Conservation (phyloP, 1,284 basidiomycete genomes). For the Puccinia horiana region DNA sequence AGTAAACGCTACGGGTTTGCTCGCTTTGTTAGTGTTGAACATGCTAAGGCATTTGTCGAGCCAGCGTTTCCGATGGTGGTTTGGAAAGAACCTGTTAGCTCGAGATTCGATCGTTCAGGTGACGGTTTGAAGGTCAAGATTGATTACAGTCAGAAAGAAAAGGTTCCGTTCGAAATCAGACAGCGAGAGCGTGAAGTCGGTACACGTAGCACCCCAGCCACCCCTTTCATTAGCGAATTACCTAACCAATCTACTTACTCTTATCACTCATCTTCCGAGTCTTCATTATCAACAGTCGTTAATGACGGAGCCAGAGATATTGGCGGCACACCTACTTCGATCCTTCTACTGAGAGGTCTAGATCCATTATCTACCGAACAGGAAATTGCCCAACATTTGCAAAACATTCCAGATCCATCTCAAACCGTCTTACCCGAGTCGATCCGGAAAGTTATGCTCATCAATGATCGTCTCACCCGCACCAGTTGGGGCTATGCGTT, state of each 20-base stretch:
- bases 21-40: constrained; percentile 77
- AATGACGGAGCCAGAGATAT: constrained; percentile 94
- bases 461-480: constrained; percentile 79
- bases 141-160: constrained; percentile 61
- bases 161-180: constrained; percentile 61
- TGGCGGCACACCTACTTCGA: constrained; percentile 68
- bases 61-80: constrained; percentile 62
- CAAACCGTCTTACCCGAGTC: constrained; percentile 69
- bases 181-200: constrained; percentile 50
- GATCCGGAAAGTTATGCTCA: constrained; percentile 78
- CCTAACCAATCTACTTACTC: constrained; percentile 69
- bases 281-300: constrained; percentile 62
- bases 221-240: constrained; percentile 65
- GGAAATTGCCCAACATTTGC: constrained; percentile 59
- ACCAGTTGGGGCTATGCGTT: constrained; percentile 88
- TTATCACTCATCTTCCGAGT: constrained; percentile 63
- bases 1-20: constrained; percentile 94
- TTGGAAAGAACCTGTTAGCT: constrained; percentile 51
- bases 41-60: constrained; percentile 81
- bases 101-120: constrained; percentile 50
- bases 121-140: constrained; percentile 53
- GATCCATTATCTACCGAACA: constrained; percentile 75
- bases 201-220: constrained; percentile 66
- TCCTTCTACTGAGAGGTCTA: constrained; percentile 81
- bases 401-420: constrained; percentile 61